phyloP scores from a whole-genome alignment of 2,329 filamentous ascomycete species.

The Tolypocladium cylindrosporum region DNA sequence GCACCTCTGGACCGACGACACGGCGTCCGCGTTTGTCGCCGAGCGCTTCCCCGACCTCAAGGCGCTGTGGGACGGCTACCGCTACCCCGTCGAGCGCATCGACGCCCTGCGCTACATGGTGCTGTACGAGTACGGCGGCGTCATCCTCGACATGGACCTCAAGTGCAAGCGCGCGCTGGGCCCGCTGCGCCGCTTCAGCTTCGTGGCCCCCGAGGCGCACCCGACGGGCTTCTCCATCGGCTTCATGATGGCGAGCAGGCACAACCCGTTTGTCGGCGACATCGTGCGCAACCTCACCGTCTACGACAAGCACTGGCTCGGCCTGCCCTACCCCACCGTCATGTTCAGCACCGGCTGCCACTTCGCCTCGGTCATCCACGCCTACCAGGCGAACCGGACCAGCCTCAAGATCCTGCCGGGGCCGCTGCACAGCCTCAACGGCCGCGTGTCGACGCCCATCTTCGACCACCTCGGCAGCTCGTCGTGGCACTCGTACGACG shows the following conservation, averaged over 20 bases:
- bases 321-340: slow-evolving; percentile 27
- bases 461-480: slow-evolving; percentile 31
- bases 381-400: slow-evolving; percentile 19
- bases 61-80: slow-evolving; percentile 41
- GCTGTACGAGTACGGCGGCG: slow-evolving; percentile 21
- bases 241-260: slow-evolving; percentile 27
- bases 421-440: slow-evolving; percentile 27
- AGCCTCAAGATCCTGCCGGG: slow-evolving; percentile 25
- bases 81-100: slow-evolving; percentile 59
- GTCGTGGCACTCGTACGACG: slow-evolving; percentile 31
- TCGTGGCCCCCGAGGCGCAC: slow-evolving; percentile 29
- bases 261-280: slow-evolving; percentile 21
- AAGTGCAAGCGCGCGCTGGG: slow-evolving; percentile 27
- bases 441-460: slow-evolving; percentile 25
- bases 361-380: slow-evolving; percentile 30
- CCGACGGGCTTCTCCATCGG: slow-evolving; percentile 29
- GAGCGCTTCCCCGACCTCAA: slow-evolving; percentile 13
- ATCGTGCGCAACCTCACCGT: slow-evolving; percentile 20
- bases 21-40: slow-evolving; percentile 7
- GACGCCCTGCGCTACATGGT: slow-evolving; percentile 56
- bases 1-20: slow-evolving; percentile 12
- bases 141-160: slow-evolving; percentile 16
- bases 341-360: slow-evolving; percentile 34
- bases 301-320: slow-evolving; percentile 28
- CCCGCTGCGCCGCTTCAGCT: slow-evolving; percentile 27